Conservation (phyloP, 306 rosid genomes). For the Betula pendula region DNA sequence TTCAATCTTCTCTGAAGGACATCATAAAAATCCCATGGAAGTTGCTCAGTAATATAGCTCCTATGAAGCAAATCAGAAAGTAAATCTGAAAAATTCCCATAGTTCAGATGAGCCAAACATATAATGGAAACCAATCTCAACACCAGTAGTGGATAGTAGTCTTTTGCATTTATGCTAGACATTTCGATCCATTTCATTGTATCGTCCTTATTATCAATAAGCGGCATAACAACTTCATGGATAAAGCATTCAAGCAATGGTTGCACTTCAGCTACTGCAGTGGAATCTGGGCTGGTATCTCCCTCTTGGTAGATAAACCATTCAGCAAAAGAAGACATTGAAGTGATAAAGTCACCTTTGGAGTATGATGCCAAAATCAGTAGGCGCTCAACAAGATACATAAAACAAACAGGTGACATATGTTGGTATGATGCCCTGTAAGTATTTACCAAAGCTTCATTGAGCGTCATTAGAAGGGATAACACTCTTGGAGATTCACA, state of each 20-base stretch:
- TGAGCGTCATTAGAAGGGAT: conserved; percentile 13
- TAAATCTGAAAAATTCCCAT: conserved; percentile 21
- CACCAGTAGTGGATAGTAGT: conserved; percentile 37
- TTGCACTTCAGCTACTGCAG: background rate
- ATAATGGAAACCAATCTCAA: conserved; percentile 40
- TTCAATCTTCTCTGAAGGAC: conserved; percentile 28
- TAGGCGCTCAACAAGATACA: conserved; percentile 72
- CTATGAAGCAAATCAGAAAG: conserved; percentile 27
- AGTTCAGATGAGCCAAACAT: conserved; percentile 47
- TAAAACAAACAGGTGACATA: conserved; percentile 61
- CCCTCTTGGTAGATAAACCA: conserved; percentile 55
- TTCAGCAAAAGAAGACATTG: conserved; percentile 58
- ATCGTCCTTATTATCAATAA: conserved; percentile 19
- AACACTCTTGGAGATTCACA: background rate
- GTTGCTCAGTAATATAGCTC: conserved; percentile 15
- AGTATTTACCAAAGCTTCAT: conserved; percentile 40
- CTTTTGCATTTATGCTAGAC: conserved; percentile 10
- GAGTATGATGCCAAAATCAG: conserved; percentile 37
- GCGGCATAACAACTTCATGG: background rate
- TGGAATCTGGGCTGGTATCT: conserved; percentile 18
- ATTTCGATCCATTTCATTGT: conserved; percentile 43
- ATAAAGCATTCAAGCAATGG: conserved; percentile 22
- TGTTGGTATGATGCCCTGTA: conserved; percentile 48
- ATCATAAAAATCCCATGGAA: conserved; percentile 41
- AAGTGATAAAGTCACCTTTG: conserved; percentile 42